Evolutionary conservation across 2,329 filamentous ascomycete genomes (phyloP), one percentile per base, ranked within the genome.

Genomic region (Westerdykella sp.): DNA sequence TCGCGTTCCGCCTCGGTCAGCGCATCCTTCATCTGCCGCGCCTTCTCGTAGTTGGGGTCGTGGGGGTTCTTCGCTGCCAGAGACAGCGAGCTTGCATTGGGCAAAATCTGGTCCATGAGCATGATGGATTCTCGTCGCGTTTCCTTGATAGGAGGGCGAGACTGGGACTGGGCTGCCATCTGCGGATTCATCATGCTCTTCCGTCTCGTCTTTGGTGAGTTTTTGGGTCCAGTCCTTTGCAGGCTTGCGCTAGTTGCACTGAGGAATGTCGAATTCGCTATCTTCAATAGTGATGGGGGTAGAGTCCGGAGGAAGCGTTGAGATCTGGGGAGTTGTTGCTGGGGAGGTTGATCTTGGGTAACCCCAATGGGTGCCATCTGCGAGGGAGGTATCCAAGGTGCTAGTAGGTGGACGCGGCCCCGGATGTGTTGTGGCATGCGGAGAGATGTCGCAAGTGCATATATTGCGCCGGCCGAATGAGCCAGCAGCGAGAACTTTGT

Each of bases 381-480:
- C 40, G 55, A 97, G 0, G 93, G 93, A 1, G 93, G 93, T 37
- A 98, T 97, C 93, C 89, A 96, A 0, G 93, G 93, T 1, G 93
- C 91, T 7, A 98, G 77, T 2, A 98, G 79, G 66, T 98, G 93
- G 43, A 98, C 93, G 41, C 88, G 84, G 15, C 93, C 93, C 5
- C 90, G 84, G 48, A 98, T 94, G 60, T 96, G 87, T 57, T 96
- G 90, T 4, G 93, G 93, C 79, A 98, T 95, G 36, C 93, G 86
- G 36, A 98, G 74, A 0, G 93, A 93, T 0, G 93, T 97, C 0
- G 93, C 93, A 14, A 98, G 78, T 2, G 93, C 93, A 62, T 98
- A 98, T 41, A 98, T 95, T n/a, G 93, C 91, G 13, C 93, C 93
- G 1, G 93, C 93, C 1, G 91, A 97, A 66, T 98, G 93, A 2